A percentile compares a stretch with the other conserved stretches of the same genome.
phyloP scores from a whole-genome alignment of 140 eudicot species.

The Artemisia princeps region DNA sequence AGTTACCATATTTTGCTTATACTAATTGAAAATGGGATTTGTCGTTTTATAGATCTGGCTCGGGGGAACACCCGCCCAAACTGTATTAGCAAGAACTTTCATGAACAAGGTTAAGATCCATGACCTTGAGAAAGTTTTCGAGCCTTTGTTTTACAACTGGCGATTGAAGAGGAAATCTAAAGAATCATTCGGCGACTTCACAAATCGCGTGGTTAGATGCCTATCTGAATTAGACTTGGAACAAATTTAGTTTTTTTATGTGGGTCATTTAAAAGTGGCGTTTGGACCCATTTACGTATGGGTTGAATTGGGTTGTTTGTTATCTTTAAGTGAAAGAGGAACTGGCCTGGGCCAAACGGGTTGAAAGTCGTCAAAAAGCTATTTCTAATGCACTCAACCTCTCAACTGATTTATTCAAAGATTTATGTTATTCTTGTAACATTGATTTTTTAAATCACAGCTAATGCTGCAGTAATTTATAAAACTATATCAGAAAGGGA shows the following conservation, averaged over 20 bases:
- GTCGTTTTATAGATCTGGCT: conserved; percentile 62
- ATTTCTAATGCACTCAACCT: no score
- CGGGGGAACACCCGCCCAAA: conserved; percentile 90
- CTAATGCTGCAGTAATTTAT: no score
- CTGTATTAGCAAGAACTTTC: conserved; percentile 59
- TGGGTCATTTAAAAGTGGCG: neutral
- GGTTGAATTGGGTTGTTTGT: no score
- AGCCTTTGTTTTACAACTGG: conserved; percentile 86
- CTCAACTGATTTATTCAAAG: no score
- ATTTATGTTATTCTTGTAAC: no score
- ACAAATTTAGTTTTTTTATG: neutral
- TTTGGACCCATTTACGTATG: no score
- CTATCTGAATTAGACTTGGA: neutral
- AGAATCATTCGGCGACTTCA: conserved; percentile 92
- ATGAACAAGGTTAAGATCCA: conserved; percentile 83
- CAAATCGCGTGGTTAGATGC: conserved; percentile 67
- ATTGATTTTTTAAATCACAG: no score
- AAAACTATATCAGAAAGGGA: no score
- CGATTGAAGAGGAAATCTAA: conserved; percentile 55
- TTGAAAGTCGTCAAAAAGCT: no score
- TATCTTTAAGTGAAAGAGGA: no score
- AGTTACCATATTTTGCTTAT: neutral
- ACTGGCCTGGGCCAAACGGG: no score
- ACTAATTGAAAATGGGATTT: neutral
- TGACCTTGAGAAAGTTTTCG: conserved; percentile 84